Conservation (phyloP, 257 asterid genomes). For the Eustoma russellianum region DNA sequence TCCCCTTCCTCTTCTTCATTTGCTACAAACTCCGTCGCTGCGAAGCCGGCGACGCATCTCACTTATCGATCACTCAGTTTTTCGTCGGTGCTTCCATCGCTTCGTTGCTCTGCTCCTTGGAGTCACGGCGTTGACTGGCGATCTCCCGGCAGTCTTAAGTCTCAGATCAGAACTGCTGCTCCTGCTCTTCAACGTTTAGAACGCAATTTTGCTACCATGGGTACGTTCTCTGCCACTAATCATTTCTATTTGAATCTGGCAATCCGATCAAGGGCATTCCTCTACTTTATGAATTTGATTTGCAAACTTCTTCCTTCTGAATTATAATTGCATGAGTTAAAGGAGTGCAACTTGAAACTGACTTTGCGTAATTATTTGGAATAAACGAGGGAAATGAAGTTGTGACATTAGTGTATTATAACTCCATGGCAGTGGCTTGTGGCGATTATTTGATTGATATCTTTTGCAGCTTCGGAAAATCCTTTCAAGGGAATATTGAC, state of each 20-base stretch:
- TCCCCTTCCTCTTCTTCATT: conserved; percentile 7
- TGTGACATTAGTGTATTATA: no score
- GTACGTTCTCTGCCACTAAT: conserved; percentile 18
- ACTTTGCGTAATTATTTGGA: no score
- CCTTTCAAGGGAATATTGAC: conserved; percentile 58
- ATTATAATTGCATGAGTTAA: no score
- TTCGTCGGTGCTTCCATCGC: conserved; percentile 26
- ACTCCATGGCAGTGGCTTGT: no score
- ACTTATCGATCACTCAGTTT: conserved; percentile 33
- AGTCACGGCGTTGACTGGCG: conserved; percentile 91
- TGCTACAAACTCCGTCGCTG: neutral
- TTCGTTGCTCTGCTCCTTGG: conserved; percentile 46
- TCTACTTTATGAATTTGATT: no score
- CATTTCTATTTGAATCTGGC: no score
- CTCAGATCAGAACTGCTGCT: conserved; percentile 78
- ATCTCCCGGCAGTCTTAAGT: conserved; percentile 48
- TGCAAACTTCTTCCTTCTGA: no score
- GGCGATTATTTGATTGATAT: no score
- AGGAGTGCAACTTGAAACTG: no score
- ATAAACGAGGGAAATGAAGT: no score
- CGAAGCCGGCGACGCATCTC: no score
- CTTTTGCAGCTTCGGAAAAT: conserved; percentile 52
- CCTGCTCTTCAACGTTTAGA: conserved; percentile 22
- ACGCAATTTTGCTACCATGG: conserved; percentile 57
- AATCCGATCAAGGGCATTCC: no score